phyloP scores from a whole-genome alignment of 306 rosid genomes.

The Carpinus fangiana region DNA sequence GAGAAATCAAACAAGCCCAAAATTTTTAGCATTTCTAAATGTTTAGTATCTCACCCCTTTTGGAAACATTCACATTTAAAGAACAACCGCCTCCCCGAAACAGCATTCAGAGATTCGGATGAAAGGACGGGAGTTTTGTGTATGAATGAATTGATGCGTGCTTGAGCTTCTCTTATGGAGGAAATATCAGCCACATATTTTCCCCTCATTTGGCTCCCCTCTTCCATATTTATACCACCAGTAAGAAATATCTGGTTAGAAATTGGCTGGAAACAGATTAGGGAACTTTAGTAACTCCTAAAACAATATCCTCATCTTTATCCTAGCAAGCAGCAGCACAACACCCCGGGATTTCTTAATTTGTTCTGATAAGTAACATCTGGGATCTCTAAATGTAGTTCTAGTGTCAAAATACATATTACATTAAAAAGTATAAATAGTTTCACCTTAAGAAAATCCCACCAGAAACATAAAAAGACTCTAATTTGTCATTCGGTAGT shows the following conservation, averaged over 20 bases:
- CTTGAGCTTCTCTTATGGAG: constrained; percentile 71
- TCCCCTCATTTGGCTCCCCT: constrained; percentile 39
- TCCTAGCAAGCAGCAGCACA: background rate
- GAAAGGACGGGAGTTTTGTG: constrained; percentile 69
- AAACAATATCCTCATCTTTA: background rate
- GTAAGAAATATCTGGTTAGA: constrained; percentile 4
- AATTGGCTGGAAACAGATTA: constrained; percentile 17
- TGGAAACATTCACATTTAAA: constrained; percentile 92
- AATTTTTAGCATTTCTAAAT: constrained; percentile 13
- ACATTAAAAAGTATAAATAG: background rate
- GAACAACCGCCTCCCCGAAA: constrained; percentile 68
- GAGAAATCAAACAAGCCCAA: constrained; percentile 1
- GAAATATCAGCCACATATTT: constrained; percentile 82
- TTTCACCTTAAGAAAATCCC: background rate
- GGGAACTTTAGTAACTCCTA: background rate
- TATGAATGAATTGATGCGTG: constrained; percentile 54
- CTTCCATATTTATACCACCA: constrained; percentile 48
- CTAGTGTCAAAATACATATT: background rate
- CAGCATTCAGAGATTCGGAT: constrained; percentile 59
- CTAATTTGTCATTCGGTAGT: background rate
- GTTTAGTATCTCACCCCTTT: constrained; percentile 63
- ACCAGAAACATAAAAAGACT: background rate
- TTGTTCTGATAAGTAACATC: background rate
- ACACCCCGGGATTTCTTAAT: background rate
- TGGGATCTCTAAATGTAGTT: background rate